Evolutionary conservation across 192 early-diverging fungal species (phyloP).

Genomic region (Chytriomyces sp.): DNA sequence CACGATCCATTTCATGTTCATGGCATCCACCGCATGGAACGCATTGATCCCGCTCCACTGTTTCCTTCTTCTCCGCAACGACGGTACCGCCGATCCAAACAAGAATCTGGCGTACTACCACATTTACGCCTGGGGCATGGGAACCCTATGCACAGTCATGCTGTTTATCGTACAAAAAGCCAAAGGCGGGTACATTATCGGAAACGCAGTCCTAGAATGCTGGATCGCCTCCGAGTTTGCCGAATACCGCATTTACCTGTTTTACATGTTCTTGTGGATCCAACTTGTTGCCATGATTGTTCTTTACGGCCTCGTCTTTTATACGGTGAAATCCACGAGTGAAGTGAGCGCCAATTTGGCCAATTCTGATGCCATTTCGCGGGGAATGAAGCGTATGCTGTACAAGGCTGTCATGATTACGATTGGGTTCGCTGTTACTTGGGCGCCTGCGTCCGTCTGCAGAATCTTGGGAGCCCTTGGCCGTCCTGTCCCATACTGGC

Average conservation of each 20-base stretch:
- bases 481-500: conserved; percentile 1
- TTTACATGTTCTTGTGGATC: conserved; percentile 7
- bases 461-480: neutral
- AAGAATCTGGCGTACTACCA: neutral
- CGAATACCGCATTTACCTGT: neutral
- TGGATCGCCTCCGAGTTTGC: conserved; percentile 7
- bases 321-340: conserved; percentile 5
- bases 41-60: conserved; percentile 9
- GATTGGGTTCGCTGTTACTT: conserved; percentile 6
- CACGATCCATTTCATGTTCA: conserved; percentile 1
- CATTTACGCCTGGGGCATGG: neutral
- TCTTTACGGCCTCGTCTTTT: neutral
- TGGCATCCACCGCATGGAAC: conserved; percentile 1
- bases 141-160: neutral
- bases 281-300: neutral
- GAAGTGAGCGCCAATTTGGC: neutral
- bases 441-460: neutral
- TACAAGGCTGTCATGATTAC: neutral
- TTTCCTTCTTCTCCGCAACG: neutral
- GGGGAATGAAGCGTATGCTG: neutral
- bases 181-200: neutral
- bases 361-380: neutral
- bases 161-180: conserved; percentile 6
- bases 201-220: conserved; percentile 4
- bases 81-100: neutral